Base-by-base conservation (phyloP, 2,329 filamentous ascomycete species). In the Alternaria sp. region DNA sequence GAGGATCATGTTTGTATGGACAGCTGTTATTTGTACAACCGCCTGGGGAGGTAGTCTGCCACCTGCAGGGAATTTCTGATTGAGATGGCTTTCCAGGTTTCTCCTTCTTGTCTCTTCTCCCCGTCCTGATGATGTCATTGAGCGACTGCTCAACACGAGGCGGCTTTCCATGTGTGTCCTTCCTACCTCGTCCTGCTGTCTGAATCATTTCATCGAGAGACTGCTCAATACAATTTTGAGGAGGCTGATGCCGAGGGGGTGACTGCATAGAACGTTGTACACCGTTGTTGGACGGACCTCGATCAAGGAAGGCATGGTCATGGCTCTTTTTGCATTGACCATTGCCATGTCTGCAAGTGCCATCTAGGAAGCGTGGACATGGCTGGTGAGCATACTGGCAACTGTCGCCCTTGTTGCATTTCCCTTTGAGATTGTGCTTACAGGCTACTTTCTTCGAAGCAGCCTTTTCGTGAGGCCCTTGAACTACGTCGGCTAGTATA, bases 341-440 rank as follows among this genome's bases (percentile, higher is more conserved):
- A 13, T 36, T 11, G 5, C 26, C 29, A 13, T 50, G 42, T 7
- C 9, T 33, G 31, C 45, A 55, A n/a, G 14, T 24, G n/a, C 45
- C 53, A 3, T 9, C 34, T 7, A 29, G 4, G 23, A 29, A 50
- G 8, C 14, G 14, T 8, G 23, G 14, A 26, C 53, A 55, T 3
- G 44, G 36, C 8, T 24, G 13, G 23, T 55, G 36, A 4, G 53
- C 37, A 24, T 41, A 50, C 14, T 29, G 48, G 44, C 53, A 55
- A 37, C 42, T n/a, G 14, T 14, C 26, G 21, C 42, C 45, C 11
- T 34, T n/a, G 24, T 41, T 41, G 21, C 53, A 55, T 8, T 2
- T n/a, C 10, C 44, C 34, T n/a, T 9, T 21, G 8, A 50, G 23
- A n/a, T 34, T 17, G 1, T 42, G n/a, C 10, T 9, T 28, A 14